Base-by-base conservation (phyloP, 1,139 yeast genomes). In the Taphrina flavorubra region DNA sequence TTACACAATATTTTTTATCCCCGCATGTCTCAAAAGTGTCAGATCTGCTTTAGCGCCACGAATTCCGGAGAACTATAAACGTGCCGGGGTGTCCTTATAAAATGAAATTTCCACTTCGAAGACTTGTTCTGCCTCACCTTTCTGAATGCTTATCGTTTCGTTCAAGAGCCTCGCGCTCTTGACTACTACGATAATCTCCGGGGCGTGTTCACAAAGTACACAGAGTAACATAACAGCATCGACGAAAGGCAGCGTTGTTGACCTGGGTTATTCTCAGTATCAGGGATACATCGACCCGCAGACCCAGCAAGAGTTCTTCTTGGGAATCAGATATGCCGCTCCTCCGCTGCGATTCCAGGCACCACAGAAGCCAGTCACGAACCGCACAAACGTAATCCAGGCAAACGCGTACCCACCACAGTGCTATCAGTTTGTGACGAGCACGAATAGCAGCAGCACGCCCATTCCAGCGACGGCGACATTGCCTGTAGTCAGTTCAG, bases 401-500 rank as follows among this genome's bases (percentile, higher is more conserved):
- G 73, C 71, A 7, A 46, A 46, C 14, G 18, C n/a, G 42, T 64
- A 46, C 16, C 71, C 72, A 10, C 44, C 18, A 14, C 42, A 39
- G 42, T 39, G 42, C 14, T 14, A 39, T 6, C 42, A 39, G 14
- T 39, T 39, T 39, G 11, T 14, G 14, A 39, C 42, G 14, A 39
- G 42, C 42, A 11, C 42, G 11, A 39, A 39, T 39, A 14, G 42
- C 14, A 14, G 42, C 14, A 39, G 42, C 14, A 37, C 39, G 42
- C 70, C 73, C 51, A 42, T 49, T 13, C 73, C 70, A 44, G 65
- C 71, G 11, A 18, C 40, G 31, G 60, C 40, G 20, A n/a, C 37
- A n/a, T 60, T 39, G 31, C 61, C 57, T 53, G 51, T 46, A 72
- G 78, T 49, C 74, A 74, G 61, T 65, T 72, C 55, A 71, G 61